Percentiles rank a stretch among this genome's conserved stretches.
Evolutionary conservation across 2,329 filamentous ascomycete genomes (phyloP).

Genomic region (Penicillium sclerotiorum): DNA sequence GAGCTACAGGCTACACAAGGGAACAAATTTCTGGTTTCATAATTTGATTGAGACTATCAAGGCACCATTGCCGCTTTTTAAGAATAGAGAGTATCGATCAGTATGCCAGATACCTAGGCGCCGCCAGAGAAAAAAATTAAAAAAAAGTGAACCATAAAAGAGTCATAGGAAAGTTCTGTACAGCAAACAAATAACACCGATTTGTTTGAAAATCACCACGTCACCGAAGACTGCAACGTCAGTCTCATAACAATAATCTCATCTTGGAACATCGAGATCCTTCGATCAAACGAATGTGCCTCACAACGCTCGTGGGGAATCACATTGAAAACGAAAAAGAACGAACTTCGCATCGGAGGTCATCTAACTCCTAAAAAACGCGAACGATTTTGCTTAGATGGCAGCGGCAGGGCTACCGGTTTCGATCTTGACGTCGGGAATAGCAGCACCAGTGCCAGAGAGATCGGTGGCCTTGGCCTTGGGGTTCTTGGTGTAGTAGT

Average conservation of each 20-base stretch:
- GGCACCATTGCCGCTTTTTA: slow-evolving; percentile 22
- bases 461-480: slow-evolving; percentile 73
- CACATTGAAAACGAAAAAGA: slow-evolving; percentile 15
- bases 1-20: neutral
- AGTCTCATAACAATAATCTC: neutral
- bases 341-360: slow-evolving; percentile 7
- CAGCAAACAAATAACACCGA: slow-evolving; percentile 28
- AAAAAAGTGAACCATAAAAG: slow-evolving; percentile 10
- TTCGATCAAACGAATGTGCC: slow-evolving; percentile 26
- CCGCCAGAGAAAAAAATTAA: slow-evolving; percentile 25
- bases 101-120: slow-evolving; percentile 27
- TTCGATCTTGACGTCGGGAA: slow-evolving; percentile 60
- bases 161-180: slow-evolving; percentile 26
- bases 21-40: slow-evolving; percentile 19
- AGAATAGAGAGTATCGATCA: slow-evolving; percentile 24
- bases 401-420: slow-evolving; percentile 28
- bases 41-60: slow-evolving; percentile 30
- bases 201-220: slow-evolving; percentile 20
- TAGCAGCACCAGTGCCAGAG: slow-evolving; percentile 69
- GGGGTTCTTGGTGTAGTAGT: slow-evolving; percentile 91
- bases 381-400: too few species aligned
- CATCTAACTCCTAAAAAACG: slow-evolving; percentile 5
- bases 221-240: neutral
- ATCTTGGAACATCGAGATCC: slow-evolving; percentile 6
- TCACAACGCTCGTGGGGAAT: slow-evolving; percentile 17